phyloP scores from a whole-genome alignment of 805 yeast species.

The Schwanniomyces pseudopolymorphus region DNA sequence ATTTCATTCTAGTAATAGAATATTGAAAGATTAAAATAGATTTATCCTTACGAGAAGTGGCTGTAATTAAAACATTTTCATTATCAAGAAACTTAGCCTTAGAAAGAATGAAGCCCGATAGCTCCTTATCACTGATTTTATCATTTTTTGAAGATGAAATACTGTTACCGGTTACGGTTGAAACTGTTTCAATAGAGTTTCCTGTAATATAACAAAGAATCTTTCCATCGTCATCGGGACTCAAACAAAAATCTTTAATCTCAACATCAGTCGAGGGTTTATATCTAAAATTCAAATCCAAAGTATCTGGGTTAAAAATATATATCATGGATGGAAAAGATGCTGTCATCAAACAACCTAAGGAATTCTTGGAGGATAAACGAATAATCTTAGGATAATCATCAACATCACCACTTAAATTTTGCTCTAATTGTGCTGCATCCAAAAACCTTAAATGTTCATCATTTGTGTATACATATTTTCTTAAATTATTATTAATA shows the following conservation, averaged over 20 bases:
- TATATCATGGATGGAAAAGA: constrained; percentile 62
- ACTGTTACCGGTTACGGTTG: constrained; percentile 46
- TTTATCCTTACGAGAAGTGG: constrained; percentile 27
- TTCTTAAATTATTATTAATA: constrained; percentile 69
- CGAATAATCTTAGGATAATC: constrained; percentile 66
- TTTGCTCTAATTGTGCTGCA: constrained; percentile 57
- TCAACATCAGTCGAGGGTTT: constrained; percentile 52
- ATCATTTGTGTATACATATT: constrained; percentile 53
- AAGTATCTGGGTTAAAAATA: constrained; percentile 54
- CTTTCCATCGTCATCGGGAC: constrained; percentile 58
- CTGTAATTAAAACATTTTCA: constrained; percentile 32
- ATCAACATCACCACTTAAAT: constrained; percentile 35
- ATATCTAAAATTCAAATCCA: constrained; percentile 54
- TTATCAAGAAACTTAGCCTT: constrained; percentile 44
- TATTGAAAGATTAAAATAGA: constrained; percentile 46
- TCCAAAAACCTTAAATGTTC: constrained; percentile 62
- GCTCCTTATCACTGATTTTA: constrained; percentile 17
- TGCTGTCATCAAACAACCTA: constrained; percentile 71
- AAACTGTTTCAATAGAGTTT: constrained; percentile 50
- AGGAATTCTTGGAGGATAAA: constrained; percentile 56
- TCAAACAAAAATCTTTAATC: constrained; percentile 62
- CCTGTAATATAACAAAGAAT: constrained; percentile 62
- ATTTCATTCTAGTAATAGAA: constrained; percentile 40
- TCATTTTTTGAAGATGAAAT: constrained; percentile 24
- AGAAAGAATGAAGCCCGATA: constrained; percentile 31